These are phyloP conservation scores for Carallia brachiata DNA, from an alignment of 345 rosid species.

Conservation along the genomic window DNA sequence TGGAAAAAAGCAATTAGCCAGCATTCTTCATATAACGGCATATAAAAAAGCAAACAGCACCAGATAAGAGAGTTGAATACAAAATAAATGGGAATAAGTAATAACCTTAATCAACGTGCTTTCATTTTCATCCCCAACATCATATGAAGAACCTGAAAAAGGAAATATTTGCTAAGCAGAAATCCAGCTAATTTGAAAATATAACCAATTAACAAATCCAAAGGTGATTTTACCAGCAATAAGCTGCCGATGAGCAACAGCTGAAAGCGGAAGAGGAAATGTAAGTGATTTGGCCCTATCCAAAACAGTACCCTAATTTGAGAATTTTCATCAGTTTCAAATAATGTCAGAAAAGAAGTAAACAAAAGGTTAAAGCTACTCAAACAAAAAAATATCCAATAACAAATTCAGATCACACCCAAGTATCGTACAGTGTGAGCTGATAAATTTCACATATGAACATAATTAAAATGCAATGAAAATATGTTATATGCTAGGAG, in stretches of 20 bases:
- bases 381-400: not conserved
- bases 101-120: conserved; percentile 60
- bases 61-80: too few species aligned
- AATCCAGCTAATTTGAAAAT: conserved; percentile 5
- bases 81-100: conserved; percentile 5
- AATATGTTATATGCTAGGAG: too few species aligned
- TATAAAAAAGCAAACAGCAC: not conserved
- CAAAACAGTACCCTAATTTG: conserved; percentile 57
- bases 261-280: conserved; percentile 81
- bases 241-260: conserved; percentile 79
- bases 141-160: conserved; percentile 57
- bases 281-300: conserved; percentile 67
- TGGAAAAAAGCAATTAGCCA: conserved; percentile 1
- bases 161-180: conserved; percentile 16
- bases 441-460: too few species aligned
- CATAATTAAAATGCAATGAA: too few species aligned
- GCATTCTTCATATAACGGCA: not conserved
- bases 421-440: not conserved
- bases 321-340: conserved; percentile 23
- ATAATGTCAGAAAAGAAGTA: not conserved
- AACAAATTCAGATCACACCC: not conserved
- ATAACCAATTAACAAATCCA: conserved; percentile 3
- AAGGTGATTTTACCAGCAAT: conserved; percentile 52
- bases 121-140: conserved; percentile 38
- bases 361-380: conserved; percentile 3